Evolutionary conservation across 2,329 filamentous ascomycete species (phyloP).

Genomic region (Botrytis elliptica): DNA sequence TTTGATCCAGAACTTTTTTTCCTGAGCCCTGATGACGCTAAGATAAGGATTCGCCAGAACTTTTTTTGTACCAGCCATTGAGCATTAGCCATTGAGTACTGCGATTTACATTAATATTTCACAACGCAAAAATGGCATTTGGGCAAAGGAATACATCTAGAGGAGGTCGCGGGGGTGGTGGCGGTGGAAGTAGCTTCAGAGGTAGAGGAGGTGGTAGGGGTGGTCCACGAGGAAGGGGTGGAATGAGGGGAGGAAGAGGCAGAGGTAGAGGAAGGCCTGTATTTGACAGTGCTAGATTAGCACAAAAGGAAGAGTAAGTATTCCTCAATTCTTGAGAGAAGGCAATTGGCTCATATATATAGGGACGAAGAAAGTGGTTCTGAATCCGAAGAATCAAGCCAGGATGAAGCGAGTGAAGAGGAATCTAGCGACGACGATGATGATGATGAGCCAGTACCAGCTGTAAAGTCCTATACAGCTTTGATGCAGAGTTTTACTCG

Average conservation of each 20-base stretch:
- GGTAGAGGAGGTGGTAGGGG: constrained; percentile 35
- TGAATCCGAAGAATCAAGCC: constrained; percentile 43
- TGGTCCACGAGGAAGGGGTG: constrained; percentile 29
- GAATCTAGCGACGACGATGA: constrained; percentile 47
- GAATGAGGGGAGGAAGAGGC: constrained; percentile 35
- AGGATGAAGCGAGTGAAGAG: constrained; percentile 45
- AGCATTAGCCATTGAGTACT: neutral
- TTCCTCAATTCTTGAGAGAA: neutral
- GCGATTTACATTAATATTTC: neutral
- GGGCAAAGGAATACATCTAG: constrained; percentile 25
- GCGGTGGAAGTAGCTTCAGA: constrained; percentile 28
- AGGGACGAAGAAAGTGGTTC: constrained; percentile 35
- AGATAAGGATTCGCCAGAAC: constrained; percentile 22
- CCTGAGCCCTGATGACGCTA: constrained; percentile 23
- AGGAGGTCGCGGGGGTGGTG: constrained; percentile 27
- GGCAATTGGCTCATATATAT: constrained; percentile 12
- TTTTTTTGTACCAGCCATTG: constrained; percentile 17
- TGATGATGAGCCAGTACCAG: constrained; percentile 40
- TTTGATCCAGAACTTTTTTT: constrained; percentile 3
- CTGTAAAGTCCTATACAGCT: constrained; percentile 54
- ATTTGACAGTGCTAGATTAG: constrained; percentile 49
- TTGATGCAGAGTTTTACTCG: constrained; percentile 58
- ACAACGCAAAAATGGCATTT: constrained; percentile 27
- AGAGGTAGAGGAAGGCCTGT: constrained; percentile 41
- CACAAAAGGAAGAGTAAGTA: constrained; percentile 44